Conservation (phyloP, 1,284 basidiomycete species). For the Thelephora terrestris region DNA sequence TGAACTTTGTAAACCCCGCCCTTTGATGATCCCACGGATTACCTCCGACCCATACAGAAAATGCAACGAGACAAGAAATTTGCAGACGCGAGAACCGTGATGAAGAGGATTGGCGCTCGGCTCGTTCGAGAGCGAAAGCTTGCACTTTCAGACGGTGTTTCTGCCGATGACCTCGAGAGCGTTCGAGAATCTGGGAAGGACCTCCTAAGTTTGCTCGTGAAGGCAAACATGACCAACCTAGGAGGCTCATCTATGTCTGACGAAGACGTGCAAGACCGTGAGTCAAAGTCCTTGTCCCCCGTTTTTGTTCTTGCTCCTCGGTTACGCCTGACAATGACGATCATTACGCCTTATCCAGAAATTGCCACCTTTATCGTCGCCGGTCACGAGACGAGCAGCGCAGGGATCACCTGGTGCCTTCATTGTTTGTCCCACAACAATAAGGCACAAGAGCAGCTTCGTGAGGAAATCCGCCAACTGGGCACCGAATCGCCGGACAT, state of each 20-base stretch:
- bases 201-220: slow-evolving; percentile 43
- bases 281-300: not conserved
- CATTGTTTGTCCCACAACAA: slow-evolving; percentile 37
- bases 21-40: too few species aligned
- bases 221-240: slow-evolving; percentile 25
- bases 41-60: not conserved
- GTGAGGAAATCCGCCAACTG: slow-evolving; percentile 50
- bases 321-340: not conserved
- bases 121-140: slow-evolving; percentile 38
- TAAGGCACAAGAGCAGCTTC: slow-evolving; percentile 64
- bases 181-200: slow-evolving; percentile 29
- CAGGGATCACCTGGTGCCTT: not conserved
- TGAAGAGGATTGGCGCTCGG: slow-evolving; percentile 28
- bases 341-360: not conserved
- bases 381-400: not conserved
- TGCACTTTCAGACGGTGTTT: slow-evolving; percentile 9
- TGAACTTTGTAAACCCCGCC: too few species aligned
- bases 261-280: slow-evolving; percentile 51
- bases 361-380: not conserved
- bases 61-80: not conserved
- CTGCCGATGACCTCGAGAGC: slow-evolving; percentile 15
- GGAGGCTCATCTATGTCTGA: slow-evolving; percentile 58
- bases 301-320: not conserved
- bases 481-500: slow-evolving; percentile 29
- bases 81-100: not conserved